Evolutionary conservation across 176 grass and related monocot species (phyloP).

Genomic region (Carex cristatella): DNA sequence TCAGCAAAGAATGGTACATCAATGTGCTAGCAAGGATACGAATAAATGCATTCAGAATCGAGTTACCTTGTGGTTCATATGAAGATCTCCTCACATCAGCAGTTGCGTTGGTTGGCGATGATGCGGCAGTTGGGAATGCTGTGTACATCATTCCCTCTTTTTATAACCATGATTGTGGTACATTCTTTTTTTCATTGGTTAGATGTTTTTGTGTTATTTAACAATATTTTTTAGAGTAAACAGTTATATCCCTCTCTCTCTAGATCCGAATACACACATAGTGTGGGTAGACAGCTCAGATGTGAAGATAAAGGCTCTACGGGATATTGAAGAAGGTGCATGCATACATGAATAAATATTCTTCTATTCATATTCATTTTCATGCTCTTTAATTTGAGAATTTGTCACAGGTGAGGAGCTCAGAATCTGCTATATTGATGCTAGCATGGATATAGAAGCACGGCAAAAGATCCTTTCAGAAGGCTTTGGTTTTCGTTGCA

Average conservation of each 20-base stretch:
- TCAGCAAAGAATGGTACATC: slow-evolving; percentile 87
- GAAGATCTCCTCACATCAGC: slow-evolving; percentile 72
- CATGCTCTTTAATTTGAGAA: background rate
- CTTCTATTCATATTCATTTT: background rate
- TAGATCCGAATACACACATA: slow-evolving; percentile 90
- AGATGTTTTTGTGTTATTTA: slow-evolving; percentile 5
- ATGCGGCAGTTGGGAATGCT: slow-evolving; percentile 81
- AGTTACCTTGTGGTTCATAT: slow-evolving; percentile 66
- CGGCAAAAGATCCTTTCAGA: slow-evolving; percentile 74
- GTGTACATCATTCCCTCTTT: slow-evolving; percentile 90
- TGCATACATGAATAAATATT: background rate
- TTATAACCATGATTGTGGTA: slow-evolving; percentile 97
- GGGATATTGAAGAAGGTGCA: slow-evolving; percentile 63
- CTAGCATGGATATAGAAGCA: slow-evolving; percentile 64
- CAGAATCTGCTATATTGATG: slow-evolving; percentile 84
- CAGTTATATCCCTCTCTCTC: slow-evolving; percentile 6
- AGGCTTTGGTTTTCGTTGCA: slow-evolving; percentile 73
- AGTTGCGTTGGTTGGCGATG: slow-evolving; percentile 39
- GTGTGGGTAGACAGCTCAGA: slow-evolving; percentile 63
- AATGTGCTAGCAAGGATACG: slow-evolving; percentile 82
- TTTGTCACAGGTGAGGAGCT: slow-evolving; percentile 64
- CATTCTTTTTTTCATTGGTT: background rate
- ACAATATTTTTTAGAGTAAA: slow-evolving; percentile 11
- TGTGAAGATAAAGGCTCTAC: slow-evolving; percentile 61
- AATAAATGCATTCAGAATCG: slow-evolving; percentile 90